Base-by-base conservation (phyloP, 2,329 filamentous ascomycete species). In the Aspergillus sp. region DNA sequence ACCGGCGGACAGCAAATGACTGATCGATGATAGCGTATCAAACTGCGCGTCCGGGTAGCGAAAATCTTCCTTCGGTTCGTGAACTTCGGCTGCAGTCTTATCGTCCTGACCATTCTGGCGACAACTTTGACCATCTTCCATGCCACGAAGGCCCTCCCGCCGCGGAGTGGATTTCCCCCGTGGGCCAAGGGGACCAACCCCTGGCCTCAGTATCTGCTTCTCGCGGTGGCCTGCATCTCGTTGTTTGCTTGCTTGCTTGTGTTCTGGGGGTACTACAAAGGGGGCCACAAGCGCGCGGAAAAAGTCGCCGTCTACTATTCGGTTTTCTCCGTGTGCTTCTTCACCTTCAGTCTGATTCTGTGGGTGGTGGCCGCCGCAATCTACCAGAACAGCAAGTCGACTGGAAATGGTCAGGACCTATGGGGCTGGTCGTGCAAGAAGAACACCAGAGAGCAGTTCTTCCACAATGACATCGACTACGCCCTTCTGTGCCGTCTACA, bases 351-450 rank as follows among this genome's bases (percentile, higher is more conserved):
- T 70, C 87, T 95, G 71, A 75, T 95, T 65, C 89, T 99, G 79
- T 99, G 94, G 94, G 86, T 87, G 50, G 78, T 94, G 32, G 91
- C 90, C 30, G 92, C 92, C 36, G 90, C 86, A 53, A 76, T 96
- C 51, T 83, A 96, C 64, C 91, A 97, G 69, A 83, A 88, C 64
- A 84, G 85, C 52, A 88, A 87, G 69, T 82, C 84, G 64, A 88
- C 82, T 67, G 84, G 83, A 66, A 76, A 83, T 59, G 89, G 88
- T 66, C 85, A 96, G 73, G 94, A 99, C 72, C 83, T 99, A 73
- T 99, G 94, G 94, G 92, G 93, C 54, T 99, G 94, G 94, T 85
- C 90, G n/a, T 99, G 94, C 72, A 87, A 92, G 52, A 82, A 95
- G 65, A 97, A 96, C 72, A 84, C 86, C 59, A 86, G 93, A 55